Evolutionary conservation across 805 yeast genomes (phyloP).

Genomic region (Candida sakaeoensis): DNA sequence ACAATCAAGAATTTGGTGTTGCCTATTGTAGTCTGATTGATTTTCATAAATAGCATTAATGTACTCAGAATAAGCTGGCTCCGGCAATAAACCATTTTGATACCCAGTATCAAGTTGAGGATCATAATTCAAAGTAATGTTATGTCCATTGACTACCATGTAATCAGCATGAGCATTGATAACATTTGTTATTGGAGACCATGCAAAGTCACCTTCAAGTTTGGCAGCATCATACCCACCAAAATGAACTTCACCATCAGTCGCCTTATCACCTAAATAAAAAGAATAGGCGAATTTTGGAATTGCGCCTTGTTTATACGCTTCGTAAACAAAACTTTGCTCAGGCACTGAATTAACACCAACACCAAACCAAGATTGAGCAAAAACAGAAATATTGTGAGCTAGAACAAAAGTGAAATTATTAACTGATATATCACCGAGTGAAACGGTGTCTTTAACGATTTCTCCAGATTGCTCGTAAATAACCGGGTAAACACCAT

Average conservation of each 20-base stretch:
- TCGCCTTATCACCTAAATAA: neutral
- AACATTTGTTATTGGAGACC: neutral
- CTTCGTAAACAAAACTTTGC: neutral
- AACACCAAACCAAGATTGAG: neutral
- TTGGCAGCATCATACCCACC: constrained; percentile 1
- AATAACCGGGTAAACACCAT: neutral
- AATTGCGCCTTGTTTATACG: neutral
- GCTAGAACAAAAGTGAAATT: neutral
- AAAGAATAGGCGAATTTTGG: neutral
- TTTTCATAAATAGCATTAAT: neutral
- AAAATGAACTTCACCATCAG: neutral
- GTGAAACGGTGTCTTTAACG: neutral
- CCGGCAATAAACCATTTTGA: neutral
- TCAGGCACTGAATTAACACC: neutral
- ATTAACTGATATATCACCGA: neutral
- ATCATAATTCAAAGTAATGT: neutral
- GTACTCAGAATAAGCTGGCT: neutral
- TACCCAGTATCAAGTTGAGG: neutral
- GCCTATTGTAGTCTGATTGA: neutral
- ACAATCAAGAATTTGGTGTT: neutral
- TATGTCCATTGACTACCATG: neutral
- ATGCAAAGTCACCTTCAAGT: neutral
- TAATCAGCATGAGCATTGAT: neutral
- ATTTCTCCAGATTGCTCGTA: neutral
- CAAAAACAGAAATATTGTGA: too few species aligned